Evolutionary conservation across 2,329 filamentous ascomycete genomes (phyloP), one percentile per base, ranked within the genome.

Genomic region (Stromatinia cepivora): DNA sequence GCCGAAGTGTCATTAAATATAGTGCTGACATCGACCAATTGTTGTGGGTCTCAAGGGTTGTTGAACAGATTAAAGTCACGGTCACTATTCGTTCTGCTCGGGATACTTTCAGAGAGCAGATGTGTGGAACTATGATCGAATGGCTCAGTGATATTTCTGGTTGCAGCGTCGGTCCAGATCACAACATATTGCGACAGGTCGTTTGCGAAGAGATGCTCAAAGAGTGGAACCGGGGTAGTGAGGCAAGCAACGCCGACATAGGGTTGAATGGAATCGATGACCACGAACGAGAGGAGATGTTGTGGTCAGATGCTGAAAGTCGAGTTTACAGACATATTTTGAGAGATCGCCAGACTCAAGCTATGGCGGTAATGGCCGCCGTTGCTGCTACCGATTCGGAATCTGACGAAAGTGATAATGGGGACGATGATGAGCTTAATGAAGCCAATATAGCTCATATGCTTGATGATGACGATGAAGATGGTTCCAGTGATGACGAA

Each of bases 81-180:
- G 93, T 97, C 62, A 99, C 95, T 0, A 93, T 99, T 71, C 88
- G 95, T 57, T 97, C 94, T 13, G 89, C 95, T 7, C 87, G 96
- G 75, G 95, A 99, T 80, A 98, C 93, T 0, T 99, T 98, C 81
- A 87, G 95, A 70, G 95, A 99, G 79, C 92, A 98, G 79, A 99
- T 99, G 96, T 97, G 94, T 76, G 93, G 92, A n/a, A 93, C 93
- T 22, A 94, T 99, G 71, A 91, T 99, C 67, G 94, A 97, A 76
- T 99, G 96, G 96, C 85, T 99, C 28, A 87, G 90, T 66, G 96
- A 99, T 79, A 96, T 99, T 76, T 88, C 93, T 10, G 93, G 93
- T 42, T 97, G 94, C 79, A 91, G 88, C 66, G 91, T 97, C 59
- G 93, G 92, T 1, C 84, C 88, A 45, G 93, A 99, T 76, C 87